These are phyloP conservation scores for Syzygium aqueum DNA, from an alignment of 345 rosid species.

Conservation along the genomic window DNA sequence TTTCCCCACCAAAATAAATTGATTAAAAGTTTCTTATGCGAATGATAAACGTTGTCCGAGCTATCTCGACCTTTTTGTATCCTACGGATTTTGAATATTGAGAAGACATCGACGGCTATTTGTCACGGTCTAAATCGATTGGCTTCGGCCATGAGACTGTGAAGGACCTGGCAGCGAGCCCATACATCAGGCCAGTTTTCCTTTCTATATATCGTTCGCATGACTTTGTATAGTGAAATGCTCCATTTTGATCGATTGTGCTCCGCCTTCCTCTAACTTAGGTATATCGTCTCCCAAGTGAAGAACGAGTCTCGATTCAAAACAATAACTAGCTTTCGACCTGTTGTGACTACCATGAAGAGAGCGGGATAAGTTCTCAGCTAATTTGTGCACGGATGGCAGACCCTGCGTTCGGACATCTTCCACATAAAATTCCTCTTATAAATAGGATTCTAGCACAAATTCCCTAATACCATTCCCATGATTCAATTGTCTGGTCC, in stretches of 20 bases:
- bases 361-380: background rate
- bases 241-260: background rate
- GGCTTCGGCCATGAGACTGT: no score
- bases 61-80: no score
- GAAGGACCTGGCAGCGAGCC: no score
- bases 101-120: no score
- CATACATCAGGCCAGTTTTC: background rate
- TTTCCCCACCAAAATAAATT: background rate
- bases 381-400: background rate
- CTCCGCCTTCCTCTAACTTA: background rate
- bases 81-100: no score
- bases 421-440: background rate
- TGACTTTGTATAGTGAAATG: no score
- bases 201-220: no score
- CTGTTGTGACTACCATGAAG: accelerated
- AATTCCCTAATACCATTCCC: background rate
- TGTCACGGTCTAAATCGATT: no score
- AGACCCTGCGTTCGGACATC: background rate
- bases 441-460: background rate
- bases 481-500: background rate
- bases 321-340: background rate
- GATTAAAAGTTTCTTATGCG: background rate
- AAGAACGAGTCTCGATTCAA: background rate
- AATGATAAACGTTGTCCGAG: background rate
- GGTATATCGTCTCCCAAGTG: background rate